Evolutionary conservation across 2,329 filamentous ascomycete species (phyloP).

Genomic region (Apiospora saccharicola): DNA sequence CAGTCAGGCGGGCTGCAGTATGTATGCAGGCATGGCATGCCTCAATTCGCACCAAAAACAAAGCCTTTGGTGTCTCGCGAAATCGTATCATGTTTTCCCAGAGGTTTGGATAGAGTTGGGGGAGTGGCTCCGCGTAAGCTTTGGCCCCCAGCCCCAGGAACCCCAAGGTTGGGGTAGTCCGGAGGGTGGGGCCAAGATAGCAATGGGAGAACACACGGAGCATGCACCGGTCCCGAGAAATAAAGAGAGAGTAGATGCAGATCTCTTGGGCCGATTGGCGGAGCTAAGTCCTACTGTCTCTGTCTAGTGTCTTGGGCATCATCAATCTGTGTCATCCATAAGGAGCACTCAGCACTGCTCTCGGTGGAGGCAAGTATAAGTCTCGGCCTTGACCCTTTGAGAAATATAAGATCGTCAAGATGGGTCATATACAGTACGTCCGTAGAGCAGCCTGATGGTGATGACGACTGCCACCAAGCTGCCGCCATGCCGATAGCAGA

Average conservation of each 20-base stretch:
- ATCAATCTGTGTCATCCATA: conserved; percentile 3
- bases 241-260: neutral
- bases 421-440: neutral
- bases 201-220: neutral
- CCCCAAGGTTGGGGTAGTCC: conserved; percentile 23
- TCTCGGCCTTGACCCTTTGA: neutral
- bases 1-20: neutral
- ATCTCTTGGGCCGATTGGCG: conserved; percentile 11
- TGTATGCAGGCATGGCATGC: neutral
- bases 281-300: neutral
- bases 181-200: neutral
- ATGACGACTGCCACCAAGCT: neutral
- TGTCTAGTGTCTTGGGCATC: conserved; percentile 17
- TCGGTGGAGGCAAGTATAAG: neutral
- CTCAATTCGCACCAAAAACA: neutral
- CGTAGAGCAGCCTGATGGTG: neutral
- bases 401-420: neutral
- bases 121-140: conserved; percentile 18
- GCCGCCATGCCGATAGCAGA: neutral
- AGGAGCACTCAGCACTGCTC: neutral
- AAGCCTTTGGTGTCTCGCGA: neutral
- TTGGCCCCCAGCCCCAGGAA: neutral
- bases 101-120: conserved; percentile 27
- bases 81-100: neutral
- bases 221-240: conserved; percentile 1